Evolutionary conservation across 2,329 filamentous ascomycete genomes (phyloP).

Genomic region (Hymenotorrendiella dingleyae): DNA sequence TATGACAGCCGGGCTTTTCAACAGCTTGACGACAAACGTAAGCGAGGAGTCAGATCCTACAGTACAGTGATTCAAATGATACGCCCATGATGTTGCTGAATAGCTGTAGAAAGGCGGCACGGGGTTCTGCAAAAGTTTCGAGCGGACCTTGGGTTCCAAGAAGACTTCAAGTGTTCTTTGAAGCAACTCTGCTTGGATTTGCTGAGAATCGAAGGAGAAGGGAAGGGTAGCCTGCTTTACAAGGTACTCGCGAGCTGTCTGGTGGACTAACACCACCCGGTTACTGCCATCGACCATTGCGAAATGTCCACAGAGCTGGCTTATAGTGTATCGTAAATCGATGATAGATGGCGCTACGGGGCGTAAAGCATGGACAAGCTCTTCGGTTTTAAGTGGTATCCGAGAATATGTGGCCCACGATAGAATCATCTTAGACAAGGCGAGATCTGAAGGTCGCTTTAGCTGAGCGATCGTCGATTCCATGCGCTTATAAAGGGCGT

Average conservation of each 20-base stretch:
- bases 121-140: conserved; percentile 11
- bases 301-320: conserved; percentile 30
- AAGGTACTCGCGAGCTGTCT: conserved; percentile 34
- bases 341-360: conserved; percentile 13
- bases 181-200: conserved; percentile 3
- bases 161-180: conserved; percentile 2
- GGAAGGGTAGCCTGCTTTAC: conserved; percentile 3
- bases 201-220: background rate
- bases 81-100: conserved; percentile 24
- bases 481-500: conserved; percentile 31
- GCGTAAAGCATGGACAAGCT: conserved; percentile 5
- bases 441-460: conserved; percentile 7
- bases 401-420: conserved; percentile 6
- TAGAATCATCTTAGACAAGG: conserved; percentile 2
- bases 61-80: conserved; percentile 19
- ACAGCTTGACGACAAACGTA: conserved; percentile 23
- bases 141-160: background rate
- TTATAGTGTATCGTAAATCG: conserved; percentile 27
- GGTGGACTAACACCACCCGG: conserved; percentile 30
- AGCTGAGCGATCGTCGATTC: conserved; percentile 17
- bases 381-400: conserved; percentile 1
- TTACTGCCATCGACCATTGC: conserved; percentile 27
- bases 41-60: conserved; percentile 5
- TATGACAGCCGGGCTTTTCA: conserved; percentile 23
- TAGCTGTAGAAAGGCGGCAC: conserved; percentile 12